Evolutionary conservation across 345 rosid genomes (phyloP).

Genomic region (Populus euphratica): DNA sequence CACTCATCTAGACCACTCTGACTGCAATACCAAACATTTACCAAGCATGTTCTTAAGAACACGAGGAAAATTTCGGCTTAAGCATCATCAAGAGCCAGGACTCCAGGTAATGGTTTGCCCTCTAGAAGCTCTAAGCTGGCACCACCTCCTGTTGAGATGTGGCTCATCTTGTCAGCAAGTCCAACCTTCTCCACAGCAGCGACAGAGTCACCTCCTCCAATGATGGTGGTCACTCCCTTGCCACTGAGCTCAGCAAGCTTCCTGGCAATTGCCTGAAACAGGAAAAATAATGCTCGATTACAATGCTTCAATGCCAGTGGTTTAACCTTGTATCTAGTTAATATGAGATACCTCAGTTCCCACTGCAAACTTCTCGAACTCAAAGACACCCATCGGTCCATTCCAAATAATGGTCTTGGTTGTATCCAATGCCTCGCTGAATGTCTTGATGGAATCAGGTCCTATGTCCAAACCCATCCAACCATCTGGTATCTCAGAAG

Average conservation of each 20-base stretch:
- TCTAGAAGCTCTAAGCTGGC: slow-evolving; percentile 96
- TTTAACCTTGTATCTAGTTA: background rate
- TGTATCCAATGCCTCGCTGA: slow-evolving; percentile 59
- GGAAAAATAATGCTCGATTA: background rate
- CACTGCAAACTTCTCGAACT: slow-evolving; percentile 79
- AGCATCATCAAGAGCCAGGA: slow-evolving; percentile 86
- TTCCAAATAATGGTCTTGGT: slow-evolving; percentile 89
- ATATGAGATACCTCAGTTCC: slow-evolving; percentile 69
- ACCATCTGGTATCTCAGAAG: slow-evolving; percentile 73
- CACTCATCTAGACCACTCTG: slow-evolving; percentile 18
- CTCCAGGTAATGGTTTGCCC: slow-evolving; percentile 87
- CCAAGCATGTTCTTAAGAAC: too few relatives aligned
- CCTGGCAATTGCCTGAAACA: slow-evolving; percentile 67
- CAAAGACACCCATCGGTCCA: slow-evolving; percentile 98
- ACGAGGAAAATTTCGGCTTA: slow-evolving; percentile 13
- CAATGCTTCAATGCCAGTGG: background rate
- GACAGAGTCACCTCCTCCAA: slow-evolving; percentile 96
- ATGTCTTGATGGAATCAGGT: slow-evolving; percentile 72
- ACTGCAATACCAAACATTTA: slow-evolving; percentile 32
- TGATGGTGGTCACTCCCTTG: slow-evolving; percentile 89
- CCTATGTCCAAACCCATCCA: slow-evolving; percentile 98
- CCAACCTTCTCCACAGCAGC: slow-evolving; percentile 96
- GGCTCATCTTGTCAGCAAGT: slow-evolving; percentile 91
- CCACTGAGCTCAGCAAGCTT: slow-evolving; percentile 82
- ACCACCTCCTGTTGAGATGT: slow-evolving; percentile 95